Conservation (phyloP, 257 asterid species). For the Solanum dulcamara region DNA sequence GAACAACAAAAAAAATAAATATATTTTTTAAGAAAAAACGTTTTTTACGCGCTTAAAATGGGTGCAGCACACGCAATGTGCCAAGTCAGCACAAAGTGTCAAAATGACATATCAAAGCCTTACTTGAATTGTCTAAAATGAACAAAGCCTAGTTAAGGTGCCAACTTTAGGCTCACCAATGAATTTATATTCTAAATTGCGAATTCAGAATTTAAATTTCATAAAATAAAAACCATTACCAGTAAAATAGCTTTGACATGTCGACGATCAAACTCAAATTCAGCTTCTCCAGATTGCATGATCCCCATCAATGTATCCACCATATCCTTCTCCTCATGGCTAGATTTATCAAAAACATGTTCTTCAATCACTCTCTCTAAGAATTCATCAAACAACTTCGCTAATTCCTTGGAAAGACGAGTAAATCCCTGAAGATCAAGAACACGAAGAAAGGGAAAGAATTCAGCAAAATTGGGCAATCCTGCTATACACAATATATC, state of each 20-base stretch:
- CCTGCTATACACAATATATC: neutral
- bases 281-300: neutral
- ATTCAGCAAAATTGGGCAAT: neutral
- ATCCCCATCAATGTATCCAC: neutral
- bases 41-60: no score
- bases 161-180: no score
- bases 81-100: no score
- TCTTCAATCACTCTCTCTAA: conserved; percentile 5
- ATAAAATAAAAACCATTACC: neutral
- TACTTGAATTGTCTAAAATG: no score
- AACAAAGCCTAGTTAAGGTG: no score
- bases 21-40: no score
- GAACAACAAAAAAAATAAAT: no score
- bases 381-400: conserved; percentile 7
- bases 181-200: no score
- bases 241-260: neutral
- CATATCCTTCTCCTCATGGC: neutral
- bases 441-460: neutral
- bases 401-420: neutral
- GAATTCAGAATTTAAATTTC: no score
- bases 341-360: neutral
- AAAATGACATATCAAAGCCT: no score
- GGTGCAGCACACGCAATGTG: no score
- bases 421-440: conserved; percentile 10
- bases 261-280: neutral